phyloP scores from a whole-genome alignment of 2,329 filamentous ascomycete genomes.

The Teratosphaeria viscida region DNA sequence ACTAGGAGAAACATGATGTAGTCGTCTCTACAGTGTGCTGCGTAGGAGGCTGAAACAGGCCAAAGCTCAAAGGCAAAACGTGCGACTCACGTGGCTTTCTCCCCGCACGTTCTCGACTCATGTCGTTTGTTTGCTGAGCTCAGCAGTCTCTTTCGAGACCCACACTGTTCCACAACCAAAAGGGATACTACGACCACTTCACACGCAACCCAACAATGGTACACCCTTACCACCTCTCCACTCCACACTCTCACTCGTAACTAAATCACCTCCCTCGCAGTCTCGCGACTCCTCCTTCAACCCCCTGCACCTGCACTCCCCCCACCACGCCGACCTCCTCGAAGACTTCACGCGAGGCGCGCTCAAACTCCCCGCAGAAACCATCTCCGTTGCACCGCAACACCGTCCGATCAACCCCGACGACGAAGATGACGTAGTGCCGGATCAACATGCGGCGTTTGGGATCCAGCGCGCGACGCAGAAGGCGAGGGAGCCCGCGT shows the following conservation, averaged over 20 bases:
- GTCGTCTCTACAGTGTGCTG: background rate
- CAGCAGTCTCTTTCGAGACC: too few species aligned
- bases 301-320: constrained; percentile 62
- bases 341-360: constrained; percentile 42
- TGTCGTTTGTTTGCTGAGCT: background rate
- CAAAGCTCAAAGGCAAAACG: background rate
- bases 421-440: constrained; percentile 80
- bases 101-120: background rate
- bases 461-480: constrained; percentile 75
- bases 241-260: background rate
- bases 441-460: constrained; percentile 79
- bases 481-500: constrained; percentile 58
- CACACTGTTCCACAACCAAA: background rate
- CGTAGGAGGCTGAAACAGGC: background rate
- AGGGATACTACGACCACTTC: background rate
- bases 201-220: background rate
- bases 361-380: constrained; percentile 44
- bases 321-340: constrained; percentile 66
- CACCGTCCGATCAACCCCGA: constrained; percentile 77
- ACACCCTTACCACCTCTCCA: too few species aligned
- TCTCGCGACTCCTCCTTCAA: constrained; percentile 66
- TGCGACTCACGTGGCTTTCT: background rate
- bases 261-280: constrained; percentile 19
- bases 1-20: background rate
- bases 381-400: constrained; percentile 70